These are phyloP conservation scores for Darksidea phi DNA, from an alignment of 495 filamentous ascomycete genomes.

Conservation along the genomic window DNA sequence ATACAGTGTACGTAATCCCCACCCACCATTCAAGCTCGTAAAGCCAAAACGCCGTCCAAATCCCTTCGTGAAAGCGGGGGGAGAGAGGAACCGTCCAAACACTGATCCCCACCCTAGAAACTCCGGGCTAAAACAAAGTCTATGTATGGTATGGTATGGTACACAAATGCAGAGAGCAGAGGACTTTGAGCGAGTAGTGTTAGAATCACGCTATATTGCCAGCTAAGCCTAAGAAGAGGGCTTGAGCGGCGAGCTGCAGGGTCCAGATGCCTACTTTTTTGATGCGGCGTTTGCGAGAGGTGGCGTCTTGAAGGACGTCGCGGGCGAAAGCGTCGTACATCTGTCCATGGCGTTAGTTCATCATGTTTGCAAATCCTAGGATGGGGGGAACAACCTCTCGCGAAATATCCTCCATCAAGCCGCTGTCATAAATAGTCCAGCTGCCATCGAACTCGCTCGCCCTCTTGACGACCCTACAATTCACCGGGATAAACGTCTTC, in stretches of 20 bases:
- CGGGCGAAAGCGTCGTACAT: constrained; percentile 89
- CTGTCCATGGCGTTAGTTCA: constrained; percentile 40
- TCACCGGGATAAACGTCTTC: constrained; percentile 89
- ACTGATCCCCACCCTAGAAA: too few species aligned
- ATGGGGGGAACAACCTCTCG: constrained; percentile 60
- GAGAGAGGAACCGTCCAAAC: too few species aligned
- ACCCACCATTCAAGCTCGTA: too few species aligned
- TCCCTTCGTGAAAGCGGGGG: too few species aligned
- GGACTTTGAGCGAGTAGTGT: too few species aligned
- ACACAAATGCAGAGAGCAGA: too few species aligned
- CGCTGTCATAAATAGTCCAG: constrained; percentile 93
- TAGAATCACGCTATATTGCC: constrained; percentile 48
- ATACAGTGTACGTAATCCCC: too few species aligned
- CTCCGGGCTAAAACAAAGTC: too few species aligned
- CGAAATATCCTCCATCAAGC: constrained; percentile 91
- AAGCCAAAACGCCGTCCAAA: too few species aligned
- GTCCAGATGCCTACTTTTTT: constrained; percentile 98
- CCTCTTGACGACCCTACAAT: constrained; percentile 88
- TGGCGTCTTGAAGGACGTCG: constrained; percentile 75
- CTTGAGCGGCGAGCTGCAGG: constrained; percentile 83
- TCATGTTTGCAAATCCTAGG: too few species aligned
- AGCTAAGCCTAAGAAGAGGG: constrained; percentile 92
- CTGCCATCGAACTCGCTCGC: constrained; percentile 87
- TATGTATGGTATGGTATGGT: too few species aligned
- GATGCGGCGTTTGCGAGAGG: constrained; percentile 78